Evolutionary conservation across 106 monocot genomes (phyloP).

Genomic region (Xerophyta viscosa): DNA sequence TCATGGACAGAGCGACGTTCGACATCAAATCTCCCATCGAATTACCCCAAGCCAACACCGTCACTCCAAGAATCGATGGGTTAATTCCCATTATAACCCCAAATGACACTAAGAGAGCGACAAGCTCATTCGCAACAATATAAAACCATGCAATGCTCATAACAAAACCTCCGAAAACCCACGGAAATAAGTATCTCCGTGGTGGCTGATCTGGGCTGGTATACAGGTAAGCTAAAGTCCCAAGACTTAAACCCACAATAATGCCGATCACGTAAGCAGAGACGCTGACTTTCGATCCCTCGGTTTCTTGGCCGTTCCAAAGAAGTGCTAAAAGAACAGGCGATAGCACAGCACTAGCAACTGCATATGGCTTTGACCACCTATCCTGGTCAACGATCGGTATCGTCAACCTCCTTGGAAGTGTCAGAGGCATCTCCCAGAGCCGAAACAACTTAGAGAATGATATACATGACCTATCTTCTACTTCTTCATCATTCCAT

Average conservation of each 20-base stretch:
- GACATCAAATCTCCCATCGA: conserved; percentile 98
- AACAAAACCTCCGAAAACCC: conserved; percentile 88
- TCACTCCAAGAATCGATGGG: conserved; percentile 83
- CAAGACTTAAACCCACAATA: conserved; percentile 36
- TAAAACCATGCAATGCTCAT: conserved; percentile 98
- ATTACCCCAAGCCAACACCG: conserved; percentile 97
- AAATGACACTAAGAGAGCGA: conserved; percentile 70
- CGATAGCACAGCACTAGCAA: conserved; percentile 51
- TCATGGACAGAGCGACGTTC: conserved; percentile 74
- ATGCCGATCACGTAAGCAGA: conserved; percentile 29
- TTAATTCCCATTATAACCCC: conserved; percentile 76
- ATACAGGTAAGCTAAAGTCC: conserved; percentile 42
- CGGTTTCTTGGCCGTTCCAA: conserved; percentile 24
- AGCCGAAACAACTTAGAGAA: conserved; percentile 42
- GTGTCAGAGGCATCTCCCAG: conserved; percentile 64
- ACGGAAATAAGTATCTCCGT: conserved; percentile 66
- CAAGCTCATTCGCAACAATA: conserved; percentile 83
- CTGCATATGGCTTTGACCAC: conserved; percentile 83
- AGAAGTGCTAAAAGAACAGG: conserved; percentile 74
- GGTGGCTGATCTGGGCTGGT: conserved; percentile 61
- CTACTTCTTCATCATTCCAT: conserved; percentile 45
- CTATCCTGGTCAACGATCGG: conserved; percentile 84
- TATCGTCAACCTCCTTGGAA: conserved; percentile 82
- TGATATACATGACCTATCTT: conserved; percentile 10
- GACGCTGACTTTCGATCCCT: conserved; percentile 10